Conservation (phyloP, 2,329 filamentous ascomycete species). For the Knoxdaviesia capensis region DNA sequence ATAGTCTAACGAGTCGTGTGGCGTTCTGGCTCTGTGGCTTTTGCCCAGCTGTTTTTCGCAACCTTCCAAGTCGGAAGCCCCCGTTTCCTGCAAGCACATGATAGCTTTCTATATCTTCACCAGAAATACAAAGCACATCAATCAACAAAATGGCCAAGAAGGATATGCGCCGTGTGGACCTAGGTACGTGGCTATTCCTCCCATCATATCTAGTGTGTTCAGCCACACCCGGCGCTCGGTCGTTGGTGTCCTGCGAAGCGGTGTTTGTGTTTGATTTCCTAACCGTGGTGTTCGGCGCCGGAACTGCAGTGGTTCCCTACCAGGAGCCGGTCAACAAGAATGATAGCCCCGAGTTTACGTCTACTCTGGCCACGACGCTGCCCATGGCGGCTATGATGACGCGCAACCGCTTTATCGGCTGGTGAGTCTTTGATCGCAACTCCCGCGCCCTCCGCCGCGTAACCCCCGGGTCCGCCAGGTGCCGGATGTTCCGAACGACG, state of each 20-base stretch:
- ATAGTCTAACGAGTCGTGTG: too few species aligned
- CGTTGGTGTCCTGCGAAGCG: background rate
- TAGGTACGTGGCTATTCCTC: constrained; percentile 33
- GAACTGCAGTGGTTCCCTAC: constrained; percentile 60
- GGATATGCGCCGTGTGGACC: constrained; percentile 55
- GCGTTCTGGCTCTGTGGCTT: too few species aligned
- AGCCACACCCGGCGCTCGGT: constrained; percentile 1
- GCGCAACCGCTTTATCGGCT: constrained; percentile 62
- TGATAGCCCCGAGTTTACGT: constrained; percentile 47
- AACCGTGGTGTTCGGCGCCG: too few species aligned
- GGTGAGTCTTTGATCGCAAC: constrained; percentile 18
- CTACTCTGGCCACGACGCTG: constrained; percentile 55
- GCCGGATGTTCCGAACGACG: too few species aligned
- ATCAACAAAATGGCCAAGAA: constrained; percentile 40
- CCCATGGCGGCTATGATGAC: constrained; percentile 96
- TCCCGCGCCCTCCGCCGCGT: too few species aligned
- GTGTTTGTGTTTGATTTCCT: background rate
- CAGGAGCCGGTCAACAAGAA: constrained; percentile 47
- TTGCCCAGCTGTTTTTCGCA: too few species aligned
- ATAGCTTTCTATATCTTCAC: background rate
- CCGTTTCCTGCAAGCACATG: too few species aligned
- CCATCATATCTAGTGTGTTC: background rate
- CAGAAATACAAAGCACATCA: background rate
- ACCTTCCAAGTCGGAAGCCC: too few species aligned
- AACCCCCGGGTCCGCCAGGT: too few species aligned